phyloP scores from a whole-genome alignment of 192 early-diverging fungal genomes.

The Coemansia sp. region DNA sequence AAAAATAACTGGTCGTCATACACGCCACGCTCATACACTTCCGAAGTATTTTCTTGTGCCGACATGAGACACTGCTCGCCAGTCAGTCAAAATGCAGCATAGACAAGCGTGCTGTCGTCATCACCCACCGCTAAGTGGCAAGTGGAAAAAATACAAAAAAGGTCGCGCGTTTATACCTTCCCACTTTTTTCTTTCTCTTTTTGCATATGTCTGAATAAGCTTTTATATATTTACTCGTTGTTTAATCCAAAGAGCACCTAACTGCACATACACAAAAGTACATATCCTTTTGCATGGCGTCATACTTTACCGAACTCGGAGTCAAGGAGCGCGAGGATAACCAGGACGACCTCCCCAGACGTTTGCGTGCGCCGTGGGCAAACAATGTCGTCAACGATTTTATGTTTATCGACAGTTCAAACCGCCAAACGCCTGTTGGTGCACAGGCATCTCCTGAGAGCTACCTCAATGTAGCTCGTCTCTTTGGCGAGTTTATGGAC shows the following conservation, averaged over 20 bases:
- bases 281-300: conserved; percentile 27
- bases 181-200: conserved; percentile 3
- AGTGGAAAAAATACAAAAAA: no score
- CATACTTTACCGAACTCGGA: conserved; percentile 40
- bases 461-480: conserved; percentile 36
- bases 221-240: not conserved
- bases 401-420: conserved; percentile 30
- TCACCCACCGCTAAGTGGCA: not conserved
- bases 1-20: not conserved
- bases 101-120: conserved; percentile 11
- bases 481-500: conserved; percentile 40
- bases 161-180: not conserved
- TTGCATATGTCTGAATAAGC: not conserved
- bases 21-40: not conserved
- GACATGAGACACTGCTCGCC: no score
- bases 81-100: no score
- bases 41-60: not conserved
- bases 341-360: conserved; percentile 9
- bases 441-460: conserved; percentile 35
- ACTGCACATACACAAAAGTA: not conserved
- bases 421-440: conserved; percentile 36
- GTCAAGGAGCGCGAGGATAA: conserved; percentile 31
- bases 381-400: conserved; percentile 40
- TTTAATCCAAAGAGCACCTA: conserved; percentile 1
- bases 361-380: conserved; percentile 34